Conservation (phyloP, 108 stramenopile species). For the Cyclotella baltica region DNA sequence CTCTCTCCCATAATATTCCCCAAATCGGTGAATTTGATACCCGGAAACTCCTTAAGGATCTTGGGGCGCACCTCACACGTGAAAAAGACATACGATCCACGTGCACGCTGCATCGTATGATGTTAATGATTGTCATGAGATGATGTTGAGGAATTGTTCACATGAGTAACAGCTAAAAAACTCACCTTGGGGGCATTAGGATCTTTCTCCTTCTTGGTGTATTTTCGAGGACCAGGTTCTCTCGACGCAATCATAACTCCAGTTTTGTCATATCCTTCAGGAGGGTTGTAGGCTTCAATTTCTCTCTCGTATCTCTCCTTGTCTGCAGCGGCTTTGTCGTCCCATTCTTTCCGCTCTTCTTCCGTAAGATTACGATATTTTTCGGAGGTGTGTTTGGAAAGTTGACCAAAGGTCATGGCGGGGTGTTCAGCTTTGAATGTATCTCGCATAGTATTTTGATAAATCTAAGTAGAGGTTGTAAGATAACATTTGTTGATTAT, state of each 20-base stretch:
- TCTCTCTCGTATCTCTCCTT: constrained; percentile 40
- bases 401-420: constrained; percentile 49
- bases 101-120: too few species aligned
- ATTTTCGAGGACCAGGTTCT: neutral
- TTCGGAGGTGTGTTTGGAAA: constrained; percentile 35
- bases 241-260: constrained; percentile 3
- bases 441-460: constrained; percentile 49
- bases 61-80: constrained; percentile 43
- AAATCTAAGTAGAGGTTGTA: neutral
- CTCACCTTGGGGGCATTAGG: constrained; percentile 62
- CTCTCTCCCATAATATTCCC: constrained; percentile 74
- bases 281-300: constrained; percentile 41
- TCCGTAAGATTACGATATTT: constrained; percentile 28
- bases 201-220: constrained; percentile 51
- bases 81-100: constrained; percentile 55
- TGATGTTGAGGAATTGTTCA: too few species aligned
- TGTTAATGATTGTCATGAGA: too few species aligned
- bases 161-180: too few species aligned
- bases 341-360: constrained; percentile 43
- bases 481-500: neutral
- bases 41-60: constrained; percentile 69
- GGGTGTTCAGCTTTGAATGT: constrained; percentile 38
- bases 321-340: constrained; percentile 33
- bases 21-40: constrained; percentile 73
- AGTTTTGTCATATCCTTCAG: constrained; percentile 28